phyloP scores from a whole-genome alignment of 2,329 filamentous ascomycete species.

The Scopulariopsis brevicaulis region DNA sequence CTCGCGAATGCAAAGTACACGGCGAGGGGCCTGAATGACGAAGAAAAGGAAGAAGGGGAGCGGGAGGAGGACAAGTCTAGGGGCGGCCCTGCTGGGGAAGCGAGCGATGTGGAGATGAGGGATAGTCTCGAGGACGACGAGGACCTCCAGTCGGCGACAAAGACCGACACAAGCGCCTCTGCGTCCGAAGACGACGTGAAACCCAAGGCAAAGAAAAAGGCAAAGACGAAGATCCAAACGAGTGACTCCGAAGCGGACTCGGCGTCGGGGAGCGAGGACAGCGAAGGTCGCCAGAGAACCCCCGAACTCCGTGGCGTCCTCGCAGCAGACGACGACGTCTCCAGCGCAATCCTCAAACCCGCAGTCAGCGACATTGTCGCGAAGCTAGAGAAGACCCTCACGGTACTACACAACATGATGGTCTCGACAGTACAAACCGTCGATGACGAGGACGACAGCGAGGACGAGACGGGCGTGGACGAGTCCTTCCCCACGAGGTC shows the following conservation, averaged over 20 bases:
- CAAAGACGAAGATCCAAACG: background rate
- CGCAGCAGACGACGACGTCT: conserved; percentile 60
- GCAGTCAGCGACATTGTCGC: conserved; percentile 58
- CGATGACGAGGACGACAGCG: conserved; percentile 14
- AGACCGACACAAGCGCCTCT: background rate
- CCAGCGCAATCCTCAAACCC: conserved; percentile 53
- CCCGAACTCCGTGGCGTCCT: conserved; percentile 22
- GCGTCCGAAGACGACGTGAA: background rate
- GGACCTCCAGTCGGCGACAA: background rate
- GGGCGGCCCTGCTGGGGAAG: background rate
- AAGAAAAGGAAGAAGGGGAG: background rate
- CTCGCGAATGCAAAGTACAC: conserved; percentile 56
- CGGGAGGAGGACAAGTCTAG: background rate
- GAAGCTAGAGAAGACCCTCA: conserved; percentile 58
- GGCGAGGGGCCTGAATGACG: conserved; percentile 7
- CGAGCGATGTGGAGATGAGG: no score
- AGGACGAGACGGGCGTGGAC: conserved; percentile 2
- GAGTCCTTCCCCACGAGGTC: background rate
- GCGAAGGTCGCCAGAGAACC: background rate
- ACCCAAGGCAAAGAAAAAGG: background rate
- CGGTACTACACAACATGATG: conserved; percentile 57
- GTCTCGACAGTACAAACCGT: conserved; percentile 29
- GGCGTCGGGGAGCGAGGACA: background rate
- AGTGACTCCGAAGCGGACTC: background rate
- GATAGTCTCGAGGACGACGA: no score